phyloP scores from a whole-genome alignment of 768 basidiomycete species.

The Xerocomus potaroensis region DNA sequence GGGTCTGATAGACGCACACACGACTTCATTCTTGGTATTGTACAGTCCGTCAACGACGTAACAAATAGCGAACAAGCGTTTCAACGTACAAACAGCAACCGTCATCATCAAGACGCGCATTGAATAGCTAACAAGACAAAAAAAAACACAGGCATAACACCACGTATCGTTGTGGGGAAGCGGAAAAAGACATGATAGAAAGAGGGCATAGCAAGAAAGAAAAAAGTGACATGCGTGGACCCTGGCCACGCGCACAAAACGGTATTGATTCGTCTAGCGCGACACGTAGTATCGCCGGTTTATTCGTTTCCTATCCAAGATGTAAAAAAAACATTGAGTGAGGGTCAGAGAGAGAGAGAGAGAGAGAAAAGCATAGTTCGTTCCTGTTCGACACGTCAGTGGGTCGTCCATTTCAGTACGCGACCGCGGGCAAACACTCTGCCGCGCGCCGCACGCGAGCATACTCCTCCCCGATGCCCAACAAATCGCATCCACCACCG shows the following conservation, averaged over 20 bases:
- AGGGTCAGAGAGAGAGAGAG: not conserved
- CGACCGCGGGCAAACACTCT: conserved; percentile 16
- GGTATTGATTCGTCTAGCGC: not conserved
- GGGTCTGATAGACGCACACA: too few species aligned
- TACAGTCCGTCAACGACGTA: not conserved
- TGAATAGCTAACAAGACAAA: too few species aligned
- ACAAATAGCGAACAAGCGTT: too few species aligned
- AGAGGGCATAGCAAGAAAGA: too few species aligned
- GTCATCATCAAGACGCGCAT: too few species aligned
- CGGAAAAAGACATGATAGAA: too few species aligned
- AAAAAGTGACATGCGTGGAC: too few species aligned
- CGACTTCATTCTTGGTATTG: not conserved
- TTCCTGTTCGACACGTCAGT: not conserved
- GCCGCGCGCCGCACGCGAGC: not conserved
- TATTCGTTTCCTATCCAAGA: not conserved
- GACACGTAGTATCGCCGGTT: not conserved
- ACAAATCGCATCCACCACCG: not conserved
- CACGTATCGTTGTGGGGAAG: too few species aligned
- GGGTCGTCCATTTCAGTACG: conserved; percentile 15
- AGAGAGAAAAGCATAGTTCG: not conserved
- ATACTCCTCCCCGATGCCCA: not conserved
- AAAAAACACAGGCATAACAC: too few species aligned
- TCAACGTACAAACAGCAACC: too few species aligned
- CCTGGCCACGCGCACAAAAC: not conserved
- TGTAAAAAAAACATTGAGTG: not conserved